A percentile compares a stretch with the other conserved stretches of the same genome.
These are phyloP conservation scores for Saitoella complicata DNA, from an alignment of 805 yeast species.

Conservation along the genomic window DNA sequence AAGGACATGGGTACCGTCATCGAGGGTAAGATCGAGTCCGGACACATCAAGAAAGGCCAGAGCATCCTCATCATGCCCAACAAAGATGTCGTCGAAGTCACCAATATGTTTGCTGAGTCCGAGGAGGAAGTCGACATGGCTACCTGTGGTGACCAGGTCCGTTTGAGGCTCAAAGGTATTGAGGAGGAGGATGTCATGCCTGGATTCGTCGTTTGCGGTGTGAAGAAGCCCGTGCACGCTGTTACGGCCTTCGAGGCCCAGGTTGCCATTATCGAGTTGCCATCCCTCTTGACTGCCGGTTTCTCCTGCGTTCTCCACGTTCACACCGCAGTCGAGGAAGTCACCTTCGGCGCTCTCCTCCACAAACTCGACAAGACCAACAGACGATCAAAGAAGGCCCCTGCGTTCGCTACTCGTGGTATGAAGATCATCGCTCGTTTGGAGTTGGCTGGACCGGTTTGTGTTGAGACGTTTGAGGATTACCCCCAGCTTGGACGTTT, in stretches of 20 bases:
- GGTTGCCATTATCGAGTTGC: constrained; percentile 90
- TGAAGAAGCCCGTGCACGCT: constrained; percentile 76
- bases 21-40: constrained; percentile 96
- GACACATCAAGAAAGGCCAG: constrained; percentile 70
- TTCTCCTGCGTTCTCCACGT: constrained; percentile 97
- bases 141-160: constrained; percentile 91
- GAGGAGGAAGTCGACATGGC: constrained; percentile 88
- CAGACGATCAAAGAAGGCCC: constrained; percentile 90
- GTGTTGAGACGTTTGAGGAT: constrained; percentile 82
- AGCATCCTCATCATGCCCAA: constrained; percentile 83
- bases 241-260: constrained; percentile 88
- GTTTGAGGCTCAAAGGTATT: constrained; percentile 80
- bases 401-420: constrained; percentile 85
- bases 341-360: constrained; percentile 57
- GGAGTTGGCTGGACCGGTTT: constrained; percentile 66
- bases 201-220: constrained; percentile 83
- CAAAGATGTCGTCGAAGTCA: constrained; percentile 64
- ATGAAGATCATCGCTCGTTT: constrained; percentile 92
- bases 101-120: constrained; percentile 81
- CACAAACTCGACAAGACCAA: constrained; percentile 93
- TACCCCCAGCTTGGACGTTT: constrained; percentile 96
- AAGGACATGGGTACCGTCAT: constrained; percentile 94
- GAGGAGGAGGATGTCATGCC: constrained; percentile 78
- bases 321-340: constrained; percentile 97
- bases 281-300: constrained; percentile 86